Percentiles rank a stretch among this genome's conserved stretches.
phyloP scores from a whole-genome alignment of 176 grass and related monocot species.

The Oryza nivara region DNA sequence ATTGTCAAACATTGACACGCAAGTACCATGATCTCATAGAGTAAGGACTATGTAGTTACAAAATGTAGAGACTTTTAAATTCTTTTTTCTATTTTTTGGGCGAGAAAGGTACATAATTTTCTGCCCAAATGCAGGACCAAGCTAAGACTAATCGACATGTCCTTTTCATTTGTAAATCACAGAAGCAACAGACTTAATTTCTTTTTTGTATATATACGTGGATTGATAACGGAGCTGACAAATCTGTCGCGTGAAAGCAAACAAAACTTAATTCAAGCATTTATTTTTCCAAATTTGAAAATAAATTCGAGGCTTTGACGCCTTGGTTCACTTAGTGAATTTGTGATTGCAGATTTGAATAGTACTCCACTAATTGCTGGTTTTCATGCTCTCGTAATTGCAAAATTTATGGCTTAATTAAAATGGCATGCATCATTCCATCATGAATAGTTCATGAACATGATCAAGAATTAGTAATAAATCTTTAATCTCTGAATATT shows the following conservation, averaged over 20 bases:
- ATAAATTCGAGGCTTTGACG: not conserved
- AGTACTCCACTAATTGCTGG: not conserved
- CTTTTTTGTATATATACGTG: not conserved
- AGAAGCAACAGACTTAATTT: not conserved
- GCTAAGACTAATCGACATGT: not conserved
- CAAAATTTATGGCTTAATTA: not conserved
- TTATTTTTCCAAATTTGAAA: not conserved
- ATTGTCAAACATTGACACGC: not conserved
- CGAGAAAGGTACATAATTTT: not conserved
- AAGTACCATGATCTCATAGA: constrained; percentile 9
- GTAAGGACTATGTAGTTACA: not conserved
- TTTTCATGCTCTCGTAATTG: not conserved
- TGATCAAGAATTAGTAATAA: not conserved
- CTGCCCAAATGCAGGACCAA: not conserved
- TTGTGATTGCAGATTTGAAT: not conserved
- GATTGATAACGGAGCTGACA: not conserved
- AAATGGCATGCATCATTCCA: not conserved
- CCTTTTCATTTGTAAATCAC: not conserved
- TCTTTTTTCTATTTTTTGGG: not conserved
- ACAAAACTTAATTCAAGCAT: not conserved
- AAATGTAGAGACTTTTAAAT: not conserved
- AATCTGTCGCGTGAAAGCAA: not conserved
- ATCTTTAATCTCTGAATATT: not conserved
- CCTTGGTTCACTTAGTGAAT: not conserved
- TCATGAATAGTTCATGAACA: not conserved